phyloP scores from a whole-genome alignment of 2,329 filamentous ascomycete genomes.

The Hirsutella minnesotensis region DNA sequence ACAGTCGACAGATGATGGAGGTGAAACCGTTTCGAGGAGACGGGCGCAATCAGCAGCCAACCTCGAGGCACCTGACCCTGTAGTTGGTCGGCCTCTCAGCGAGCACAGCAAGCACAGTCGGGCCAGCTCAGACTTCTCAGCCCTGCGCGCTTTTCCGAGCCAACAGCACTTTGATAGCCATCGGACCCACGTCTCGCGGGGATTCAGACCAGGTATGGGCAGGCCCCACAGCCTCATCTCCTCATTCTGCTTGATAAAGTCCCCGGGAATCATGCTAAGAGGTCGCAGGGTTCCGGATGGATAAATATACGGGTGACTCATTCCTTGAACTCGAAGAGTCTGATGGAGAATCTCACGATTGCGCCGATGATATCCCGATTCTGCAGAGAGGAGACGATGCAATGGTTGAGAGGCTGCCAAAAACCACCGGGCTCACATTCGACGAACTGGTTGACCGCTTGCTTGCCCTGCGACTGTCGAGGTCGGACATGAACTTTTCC shows the following conservation, averaged over 20 bases:
- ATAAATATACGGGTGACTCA: slow-evolving; percentile 35
- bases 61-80: slow-evolving; percentile 42
- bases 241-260: neutral
- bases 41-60: slow-evolving; percentile 51
- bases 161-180: slow-evolving; percentile 29
- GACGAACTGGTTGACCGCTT: slow-evolving; percentile 80
- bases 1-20: slow-evolving; percentile 22
- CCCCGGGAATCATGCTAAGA: slow-evolving; percentile 22
- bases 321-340: slow-evolving; percentile 62
- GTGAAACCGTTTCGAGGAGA: slow-evolving; percentile 34
- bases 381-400: slow-evolving; percentile 55
- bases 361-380: slow-evolving; percentile 56
- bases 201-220: slow-evolving; percentile 17
- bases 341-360: slow-evolving; percentile 51
- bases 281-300: slow-evolving; percentile 40
- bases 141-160: slow-evolving; percentile 40
- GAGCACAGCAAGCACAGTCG: slow-evolving; percentile 56
- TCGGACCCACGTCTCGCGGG: slow-evolving; percentile 18
- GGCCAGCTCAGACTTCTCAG: slow-evolving; percentile 58
- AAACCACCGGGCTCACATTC: slow-evolving; percentile 41
- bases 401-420: slow-evolving; percentile 37
- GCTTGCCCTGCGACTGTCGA: slow-evolving; percentile 68
- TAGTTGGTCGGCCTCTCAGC: slow-evolving; percentile 40
- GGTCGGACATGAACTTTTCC: slow-evolving; percentile 78
- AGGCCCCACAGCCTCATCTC: neutral